A percentile compares a stretch with the other conserved stretches of the same genome.
Evolutionary conservation across 2,329 filamentous ascomycete genomes (phyloP).

Genomic region (Fusarium sp.): DNA sequence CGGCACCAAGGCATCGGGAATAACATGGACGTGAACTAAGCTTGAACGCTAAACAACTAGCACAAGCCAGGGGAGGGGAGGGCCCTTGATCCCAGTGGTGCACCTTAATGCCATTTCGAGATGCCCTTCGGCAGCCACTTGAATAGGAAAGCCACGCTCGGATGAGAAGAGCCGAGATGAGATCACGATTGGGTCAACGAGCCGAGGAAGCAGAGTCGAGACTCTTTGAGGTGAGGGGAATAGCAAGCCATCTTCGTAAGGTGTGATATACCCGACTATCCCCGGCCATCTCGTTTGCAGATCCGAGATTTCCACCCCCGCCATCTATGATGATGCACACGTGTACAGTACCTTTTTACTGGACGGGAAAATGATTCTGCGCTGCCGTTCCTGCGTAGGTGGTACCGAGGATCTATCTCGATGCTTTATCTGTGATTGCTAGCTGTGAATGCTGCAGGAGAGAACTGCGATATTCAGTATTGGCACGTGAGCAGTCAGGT

Average conservation of each 20-base stretch:
- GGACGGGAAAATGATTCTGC: background rate
- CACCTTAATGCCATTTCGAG: background rate
- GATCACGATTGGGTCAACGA: background rate
- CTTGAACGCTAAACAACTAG: constrained; percentile 10
- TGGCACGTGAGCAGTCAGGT: background rate
- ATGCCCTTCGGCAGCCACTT: constrained; percentile 18
- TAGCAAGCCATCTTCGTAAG: no score
- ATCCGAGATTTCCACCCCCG: constrained; percentile 24
- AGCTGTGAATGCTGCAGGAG: background rate
- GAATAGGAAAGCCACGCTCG: constrained; percentile 12
- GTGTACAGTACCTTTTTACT: background rate
- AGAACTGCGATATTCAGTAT: background rate
- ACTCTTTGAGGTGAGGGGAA: constrained; percentile 3
- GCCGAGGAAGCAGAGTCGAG: background rate
- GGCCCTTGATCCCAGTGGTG: background rate
- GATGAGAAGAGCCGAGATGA: constrained; percentile 10
- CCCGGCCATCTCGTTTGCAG: constrained; percentile 28
- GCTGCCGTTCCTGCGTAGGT: background rate
- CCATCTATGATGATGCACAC: constrained; percentile 2
- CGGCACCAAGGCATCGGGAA: constrained; percentile 28
- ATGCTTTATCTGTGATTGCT: background rate
- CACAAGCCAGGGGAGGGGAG: constrained; percentile 2
- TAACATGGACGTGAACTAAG: constrained; percentile 35
- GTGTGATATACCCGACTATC: constrained; percentile 9
- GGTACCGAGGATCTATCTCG: background rate